Evolutionary conservation across 345 rosid species (phyloP).

Genomic region (Eucalyptus regnans): DNA sequence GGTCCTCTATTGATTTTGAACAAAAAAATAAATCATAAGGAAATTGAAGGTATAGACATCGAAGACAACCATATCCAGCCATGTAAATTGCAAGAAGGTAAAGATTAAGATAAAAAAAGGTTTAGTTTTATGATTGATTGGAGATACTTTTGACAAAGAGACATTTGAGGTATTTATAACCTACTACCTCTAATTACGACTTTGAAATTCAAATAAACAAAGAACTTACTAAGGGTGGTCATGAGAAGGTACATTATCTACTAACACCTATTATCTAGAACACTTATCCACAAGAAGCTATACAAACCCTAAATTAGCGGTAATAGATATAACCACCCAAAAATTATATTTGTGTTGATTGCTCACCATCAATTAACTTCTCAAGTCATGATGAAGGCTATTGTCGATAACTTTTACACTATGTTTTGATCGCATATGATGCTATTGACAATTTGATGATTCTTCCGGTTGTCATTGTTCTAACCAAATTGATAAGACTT

Average conservation of each 20-base stretch:
- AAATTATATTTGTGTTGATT: not conserved
- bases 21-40: not conserved
- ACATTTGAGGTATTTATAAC: not conserved
- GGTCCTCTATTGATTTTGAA: not conserved
- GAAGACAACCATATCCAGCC: not conserved
- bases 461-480: not conserved
- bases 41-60: not conserved
- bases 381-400: not conserved
- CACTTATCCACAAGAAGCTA: not conserved
- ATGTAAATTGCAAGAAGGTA: not conserved
- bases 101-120: not conserved
- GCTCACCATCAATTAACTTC: not conserved
- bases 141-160: not conserved
- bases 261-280: not conserved
- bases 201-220: not conserved
- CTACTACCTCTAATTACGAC: not conserved
- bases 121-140: not conserved
- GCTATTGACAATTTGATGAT: not conserved
- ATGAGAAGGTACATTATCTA: not conserved
- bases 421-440: not conserved
- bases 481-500: not conserved
- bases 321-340: not conserved
- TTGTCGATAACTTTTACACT: not conserved
- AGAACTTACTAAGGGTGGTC: not conserved
- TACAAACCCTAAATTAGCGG: not conserved